Percentiles rank a stretch among this genome's conserved stretches.
phyloP scores from a whole-genome alignment of 805 yeast species.

The Saturnispora kantuleensis region DNA sequence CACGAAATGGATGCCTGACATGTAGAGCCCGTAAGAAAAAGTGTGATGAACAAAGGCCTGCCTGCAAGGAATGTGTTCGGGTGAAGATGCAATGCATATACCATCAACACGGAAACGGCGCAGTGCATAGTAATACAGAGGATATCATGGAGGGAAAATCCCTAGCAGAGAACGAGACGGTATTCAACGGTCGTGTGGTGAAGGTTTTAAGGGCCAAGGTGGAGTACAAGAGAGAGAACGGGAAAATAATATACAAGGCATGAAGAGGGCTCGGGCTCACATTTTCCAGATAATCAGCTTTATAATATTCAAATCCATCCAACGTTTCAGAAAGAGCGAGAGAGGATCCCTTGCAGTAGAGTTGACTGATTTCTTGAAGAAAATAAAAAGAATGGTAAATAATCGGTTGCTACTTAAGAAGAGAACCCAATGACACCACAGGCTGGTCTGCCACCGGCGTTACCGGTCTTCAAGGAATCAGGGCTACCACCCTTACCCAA shows the following conservation, averaged over 20 bases:
- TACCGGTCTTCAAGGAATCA: slow-evolving; percentile 90
- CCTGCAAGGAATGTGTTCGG: slow-evolving; percentile 26
- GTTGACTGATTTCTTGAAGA: not conserved
- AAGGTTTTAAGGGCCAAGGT: slow-evolving; percentile 13
- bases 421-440: slow-evolving; percentile 93
- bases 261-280: not conserved
- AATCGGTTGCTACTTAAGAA: slow-evolving; percentile 23
- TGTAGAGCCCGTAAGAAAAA: slow-evolving; percentile 44
- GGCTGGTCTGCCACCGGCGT: slow-evolving; percentile 97
- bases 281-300: not conserved
- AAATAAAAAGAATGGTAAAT: not conserved
- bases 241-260: slow-evolving; percentile 6
- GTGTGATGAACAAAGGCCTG: slow-evolving; percentile 46
- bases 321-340: too few species aligned
- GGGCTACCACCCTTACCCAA: slow-evolving; percentile 90
- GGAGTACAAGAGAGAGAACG: slow-evolving; percentile 11
- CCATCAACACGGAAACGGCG: not conserved
- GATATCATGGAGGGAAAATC: not conserved
- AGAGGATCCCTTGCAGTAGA: not conserved
- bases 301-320: too few species aligned
- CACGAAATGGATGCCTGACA: slow-evolving; percentile 39
- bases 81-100: slow-evolving; percentile 6
- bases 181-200: slow-evolving; percentile 9
- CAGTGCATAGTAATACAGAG: too few species aligned
- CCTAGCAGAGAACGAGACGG: slow-evolving; percentile 6